Evolutionary conservation across 352 stramenopile species (phyloP).

Genomic region (Aphanomyces astaci): DNA sequence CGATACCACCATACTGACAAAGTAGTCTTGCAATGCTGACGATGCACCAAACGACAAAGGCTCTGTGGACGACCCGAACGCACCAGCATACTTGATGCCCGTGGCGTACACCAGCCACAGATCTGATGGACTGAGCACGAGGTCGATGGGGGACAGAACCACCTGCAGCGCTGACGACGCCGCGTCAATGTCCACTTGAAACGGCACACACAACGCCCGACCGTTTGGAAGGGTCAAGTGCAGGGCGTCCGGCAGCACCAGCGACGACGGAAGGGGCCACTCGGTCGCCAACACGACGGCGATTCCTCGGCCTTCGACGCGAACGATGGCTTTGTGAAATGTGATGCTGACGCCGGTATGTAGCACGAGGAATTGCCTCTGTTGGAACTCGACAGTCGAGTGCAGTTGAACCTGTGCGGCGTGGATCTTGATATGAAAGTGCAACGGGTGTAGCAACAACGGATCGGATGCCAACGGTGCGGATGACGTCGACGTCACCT

Average conservation of each 20-base stretch:
- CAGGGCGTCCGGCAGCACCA: not conserved
- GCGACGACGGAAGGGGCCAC: not conserved
- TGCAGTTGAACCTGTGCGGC: not conserved
- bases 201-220: not conserved
- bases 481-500: no score
- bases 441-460: not conserved
- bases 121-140: slow-evolving; percentile 8
- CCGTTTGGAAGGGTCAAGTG: not conserved
- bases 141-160: not conserved
- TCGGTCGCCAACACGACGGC: not conserved
- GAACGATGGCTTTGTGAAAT: not conserved
- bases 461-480: no score
- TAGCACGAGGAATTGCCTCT: not conserved
- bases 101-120: not conserved
- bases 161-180: not conserved
- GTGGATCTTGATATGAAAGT: not conserved
- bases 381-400: not conserved
- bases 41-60: no score
- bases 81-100: not conserved
- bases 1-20: slow-evolving; percentile 4
- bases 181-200: slow-evolving; percentile 7
- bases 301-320: not conserved
- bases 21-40: not conserved
- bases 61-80: not conserved
- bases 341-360: not conserved